phyloP scores from a whole-genome alignment of 345 rosid species.

The Eutrema japonicum region DNA sequence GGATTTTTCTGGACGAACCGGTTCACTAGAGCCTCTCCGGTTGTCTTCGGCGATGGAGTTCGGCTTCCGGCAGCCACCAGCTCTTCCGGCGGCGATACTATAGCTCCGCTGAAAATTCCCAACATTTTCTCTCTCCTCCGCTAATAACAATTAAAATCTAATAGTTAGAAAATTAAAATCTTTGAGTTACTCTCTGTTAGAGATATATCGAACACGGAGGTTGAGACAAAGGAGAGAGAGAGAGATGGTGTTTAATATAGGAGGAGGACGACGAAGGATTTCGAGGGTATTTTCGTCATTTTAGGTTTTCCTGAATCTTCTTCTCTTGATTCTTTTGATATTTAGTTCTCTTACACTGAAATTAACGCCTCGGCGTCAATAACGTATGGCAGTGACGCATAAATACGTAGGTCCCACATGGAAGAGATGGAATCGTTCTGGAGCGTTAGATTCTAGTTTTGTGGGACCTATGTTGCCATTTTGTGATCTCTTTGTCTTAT shows the following conservation, averaged over 20 bases:
- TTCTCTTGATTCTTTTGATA: conserved; percentile 18
- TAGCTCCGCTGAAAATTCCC: conserved; percentile 83
- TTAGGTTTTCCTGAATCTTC: conserved; percentile 3
- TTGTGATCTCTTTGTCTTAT: conserved; percentile 39
- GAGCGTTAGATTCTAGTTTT: conserved; percentile 38
- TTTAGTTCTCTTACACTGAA: conserved; percentile 35
- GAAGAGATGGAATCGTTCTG: conserved; percentile 35
- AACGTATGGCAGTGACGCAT: conserved; percentile 17
- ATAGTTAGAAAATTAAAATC: too few species aligned
- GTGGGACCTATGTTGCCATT: conserved; percentile 23
- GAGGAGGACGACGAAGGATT: conserved; percentile 5
- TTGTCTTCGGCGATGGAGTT: conserved; percentile 88
- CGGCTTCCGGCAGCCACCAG: conserved; percentile 94
- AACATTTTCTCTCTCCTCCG: conserved; percentile 55
- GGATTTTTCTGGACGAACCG: conserved; percentile 62
- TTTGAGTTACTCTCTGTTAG: not conserved
- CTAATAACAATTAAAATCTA: not conserved
- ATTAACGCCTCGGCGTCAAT: conserved; percentile 20
- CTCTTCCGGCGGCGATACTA: conserved; percentile 91
- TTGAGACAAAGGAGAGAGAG: conserved; percentile 6
- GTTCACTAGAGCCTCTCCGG: conserved; percentile 62
- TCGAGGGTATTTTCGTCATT: conserved; percentile 39
- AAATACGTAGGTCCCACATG: conserved; percentile 10
- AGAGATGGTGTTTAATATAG: conserved; percentile 16
- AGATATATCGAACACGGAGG: conserved; percentile 23